Evolutionary conservation across 2,329 filamentous ascomycete species (phyloP).

Genomic region (Colletotrichum chrysophilum): DNA sequence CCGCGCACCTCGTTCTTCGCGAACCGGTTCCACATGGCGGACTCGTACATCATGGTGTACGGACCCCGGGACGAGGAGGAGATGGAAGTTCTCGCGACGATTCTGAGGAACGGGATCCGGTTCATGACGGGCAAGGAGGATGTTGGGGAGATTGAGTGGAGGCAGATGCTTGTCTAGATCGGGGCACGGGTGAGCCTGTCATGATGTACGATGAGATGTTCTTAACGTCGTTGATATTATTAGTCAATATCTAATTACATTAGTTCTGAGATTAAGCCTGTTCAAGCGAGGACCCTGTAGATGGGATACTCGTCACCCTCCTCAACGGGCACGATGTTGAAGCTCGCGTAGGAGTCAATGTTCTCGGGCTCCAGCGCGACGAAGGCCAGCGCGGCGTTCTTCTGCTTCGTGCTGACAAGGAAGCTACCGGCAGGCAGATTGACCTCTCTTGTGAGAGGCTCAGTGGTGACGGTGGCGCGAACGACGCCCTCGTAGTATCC

Average conservation of each 20-base stretch:
- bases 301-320: constrained; percentile 35
- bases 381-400: constrained; percentile 34
- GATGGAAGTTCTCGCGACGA: constrained; percentile 25
- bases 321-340: constrained; percentile 32
- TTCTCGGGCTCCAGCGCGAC: constrained; percentile 36
- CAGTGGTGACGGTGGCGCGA: constrained; percentile 24
- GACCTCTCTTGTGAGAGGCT: constrained; percentile 22
- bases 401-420: constrained; percentile 34
- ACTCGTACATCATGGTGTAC: constrained; percentile 44
- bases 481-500: constrained; percentile 34
- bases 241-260: neutral
- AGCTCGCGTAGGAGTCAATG: constrained; percentile 36
- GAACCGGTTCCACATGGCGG: constrained; percentile 9
- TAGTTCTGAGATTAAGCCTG: neutral
- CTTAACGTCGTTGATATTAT: neutral
- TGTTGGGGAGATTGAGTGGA: neutral
- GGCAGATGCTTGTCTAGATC: neutral
- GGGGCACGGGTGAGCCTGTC: neutral
- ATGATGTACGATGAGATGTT: neutral
- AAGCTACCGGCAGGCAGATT: constrained; percentile 33
- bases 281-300: constrained; percentile 25
- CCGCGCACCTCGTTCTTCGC: constrained; percentile 22
- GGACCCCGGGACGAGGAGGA: constrained; percentile 42
- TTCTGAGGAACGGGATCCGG: neutral
- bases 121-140: constrained; percentile 17